Conservation (phyloP, 2,329 filamentous ascomycete species). For the Biscogniauxia mediterranea region DNA sequence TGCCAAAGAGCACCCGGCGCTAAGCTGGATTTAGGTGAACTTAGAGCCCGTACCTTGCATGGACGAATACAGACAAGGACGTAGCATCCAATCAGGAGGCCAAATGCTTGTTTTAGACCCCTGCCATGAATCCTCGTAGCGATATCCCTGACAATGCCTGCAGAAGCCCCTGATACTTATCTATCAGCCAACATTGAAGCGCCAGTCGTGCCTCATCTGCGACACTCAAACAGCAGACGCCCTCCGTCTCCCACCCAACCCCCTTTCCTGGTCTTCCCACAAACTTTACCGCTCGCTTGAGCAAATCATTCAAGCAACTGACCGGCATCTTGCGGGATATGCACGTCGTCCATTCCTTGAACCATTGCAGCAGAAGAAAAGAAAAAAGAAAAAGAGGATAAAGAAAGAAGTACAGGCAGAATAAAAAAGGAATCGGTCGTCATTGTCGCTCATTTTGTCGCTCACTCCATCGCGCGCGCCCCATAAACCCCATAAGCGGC, state of each 20-base stretch:
- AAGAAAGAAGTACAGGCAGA: neutral
- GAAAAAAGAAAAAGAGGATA: neutral
- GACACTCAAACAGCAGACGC: neutral
- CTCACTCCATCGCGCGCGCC: too few relatives aligned
- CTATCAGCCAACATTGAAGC: neutral
- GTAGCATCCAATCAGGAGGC: slow-evolving; percentile 11
- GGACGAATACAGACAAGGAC: slow-evolving; percentile 4
- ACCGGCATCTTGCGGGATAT: slow-evolving; percentile 4
- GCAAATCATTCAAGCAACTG: neutral
- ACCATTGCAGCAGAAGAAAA: neutral
- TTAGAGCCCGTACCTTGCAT: slow-evolving; percentile 22
- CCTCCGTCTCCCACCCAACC: slow-evolving; percentile 4
- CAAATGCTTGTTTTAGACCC: neutral
- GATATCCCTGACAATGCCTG: neutral
- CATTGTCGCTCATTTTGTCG: neutral
- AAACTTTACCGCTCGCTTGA: slow-evolving; percentile 8
- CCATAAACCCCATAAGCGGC: neutral
- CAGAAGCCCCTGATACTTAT: neutral
- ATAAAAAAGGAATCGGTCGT: neutral
- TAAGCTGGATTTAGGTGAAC: slow-evolving; percentile 16
- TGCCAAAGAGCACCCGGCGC: slow-evolving; percentile 13
- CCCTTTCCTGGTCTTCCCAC: slow-evolving; percentile 4
- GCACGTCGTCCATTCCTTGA: slow-evolving; percentile 19
- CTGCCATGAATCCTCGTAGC: neutral
- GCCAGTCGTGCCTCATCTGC: neutral